Conservation (phyloP, 2,329 filamentous ascomycete species). For the Trichoderma atroviride region DNA sequence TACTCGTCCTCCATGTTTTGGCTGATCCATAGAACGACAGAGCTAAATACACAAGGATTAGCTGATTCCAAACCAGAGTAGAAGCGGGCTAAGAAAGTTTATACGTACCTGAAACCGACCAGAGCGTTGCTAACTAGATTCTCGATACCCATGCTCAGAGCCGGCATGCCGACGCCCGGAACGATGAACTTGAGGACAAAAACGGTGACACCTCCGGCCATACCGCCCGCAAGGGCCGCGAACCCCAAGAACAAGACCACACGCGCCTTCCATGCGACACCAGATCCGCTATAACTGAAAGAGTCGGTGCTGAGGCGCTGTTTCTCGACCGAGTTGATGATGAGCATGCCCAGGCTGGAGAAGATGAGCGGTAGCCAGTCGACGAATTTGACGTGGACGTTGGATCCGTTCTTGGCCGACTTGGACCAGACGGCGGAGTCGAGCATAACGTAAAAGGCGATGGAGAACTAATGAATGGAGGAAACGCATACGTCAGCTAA, state of each 20-base stretch:
- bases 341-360: constrained; percentile 68
- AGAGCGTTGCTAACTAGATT: constrained; percentile 67
- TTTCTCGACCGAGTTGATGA: constrained; percentile 72
- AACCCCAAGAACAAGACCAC: constrained; percentile 70
- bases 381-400: constrained; percentile 65
- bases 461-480: constrained; percentile 58
- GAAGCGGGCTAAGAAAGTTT: background rate
- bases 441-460: constrained; percentile 70
- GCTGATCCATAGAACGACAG: constrained; percentile 67
- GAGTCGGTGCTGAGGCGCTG: constrained; percentile 64
- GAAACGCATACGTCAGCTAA: constrained; percentile 8
- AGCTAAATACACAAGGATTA: constrained; percentile 43
- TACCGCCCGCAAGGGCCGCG: constrained; percentile 65
- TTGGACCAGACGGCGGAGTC: constrained; percentile 70
- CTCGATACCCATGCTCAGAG: constrained; percentile 65
- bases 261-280: constrained; percentile 69
- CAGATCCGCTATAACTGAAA: constrained; percentile 63
- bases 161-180: constrained; percentile 59
- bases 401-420: constrained; percentile 60
- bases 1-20: constrained; percentile 77
- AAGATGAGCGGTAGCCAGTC: constrained; percentile 73
- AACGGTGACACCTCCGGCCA: constrained; percentile 70
- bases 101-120: constrained; percentile 60
- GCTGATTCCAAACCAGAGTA: background rate
- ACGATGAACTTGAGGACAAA: constrained; percentile 68